Base-by-base conservation (phyloP, 2,329 filamentous ascomycete species). In the Aspergillus oerlinghausenensis region DNA sequence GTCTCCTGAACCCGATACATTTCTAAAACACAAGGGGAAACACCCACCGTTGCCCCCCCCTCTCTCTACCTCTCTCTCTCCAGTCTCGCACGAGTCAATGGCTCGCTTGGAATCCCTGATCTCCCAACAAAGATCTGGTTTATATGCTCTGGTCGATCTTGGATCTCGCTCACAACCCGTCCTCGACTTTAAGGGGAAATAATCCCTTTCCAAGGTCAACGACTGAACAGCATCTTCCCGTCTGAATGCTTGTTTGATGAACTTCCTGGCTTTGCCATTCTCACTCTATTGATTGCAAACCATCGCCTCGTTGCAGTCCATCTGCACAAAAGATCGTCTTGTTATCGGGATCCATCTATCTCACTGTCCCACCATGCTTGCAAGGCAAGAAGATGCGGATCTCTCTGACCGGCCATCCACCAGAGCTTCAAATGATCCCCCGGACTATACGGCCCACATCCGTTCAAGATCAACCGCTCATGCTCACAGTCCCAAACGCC, bases 391-490 rank as follows among this genome's bases (percentile, higher is more conserved):
- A 26, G 43, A 47, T 23, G 43, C 43, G 11, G 43, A 47, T 11
- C 23, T 47, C 55, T 51, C 52, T 43, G 71, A 73, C 51, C 67
- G 66, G 56, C 68, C 69, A 10, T 67, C 64, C 10, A 70, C 70
- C 23, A 66, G 65, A 52, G 67, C 66, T 1, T 71, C 71, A 38
- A 59, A 64, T 58, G 72, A 73, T 35, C 63, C 63, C 19, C 66
- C 68, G 25, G 71, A 74, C 38, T 69, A 73, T 63, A 58, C 64
- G 26, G 64, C 63, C 53, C 72, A 74, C 59, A 57, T 63, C 42
- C 72, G 72, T 26, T 75, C 72, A 17, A 66, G 69, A 47, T 74
- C 73, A 9, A 72, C 64, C 35, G 71, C 69, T 25, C 67, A 70
- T 57, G 59, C 70, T 11, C 65, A 73, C 19, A 75, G 68, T 55